A percentile compares a stretch with the other conserved stretches of the same genome.
Evolutionary conservation across 345 rosid species (phyloP).

Genomic region (Rhizophora mangle): DNA sequence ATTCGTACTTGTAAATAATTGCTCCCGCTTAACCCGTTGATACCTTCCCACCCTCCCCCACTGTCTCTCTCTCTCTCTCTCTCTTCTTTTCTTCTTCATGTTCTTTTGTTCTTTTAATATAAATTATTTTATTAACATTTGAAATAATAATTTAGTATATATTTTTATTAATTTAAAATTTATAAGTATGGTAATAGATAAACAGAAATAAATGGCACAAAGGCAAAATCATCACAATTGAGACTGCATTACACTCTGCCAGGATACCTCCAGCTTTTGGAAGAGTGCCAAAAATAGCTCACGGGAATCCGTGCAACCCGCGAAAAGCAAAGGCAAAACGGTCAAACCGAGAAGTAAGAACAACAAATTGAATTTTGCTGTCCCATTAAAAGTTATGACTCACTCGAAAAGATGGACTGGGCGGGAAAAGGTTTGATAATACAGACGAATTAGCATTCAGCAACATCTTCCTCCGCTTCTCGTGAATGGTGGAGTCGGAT

Average conservation of each 20-base stretch:
- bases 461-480: constrained; percentile 1
- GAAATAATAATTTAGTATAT: too few relatives aligned
- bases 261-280: too few relatives aligned
- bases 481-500: constrained; percentile 6
- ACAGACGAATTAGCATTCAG: constrained; percentile 31
- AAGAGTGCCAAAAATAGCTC: neutral
- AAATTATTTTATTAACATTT: too few relatives aligned
- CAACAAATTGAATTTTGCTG: neutral
- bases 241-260: neutral
- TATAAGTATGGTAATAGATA: too few relatives aligned
- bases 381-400: neutral
- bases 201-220: too few relatives aligned
- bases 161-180: too few relatives aligned
- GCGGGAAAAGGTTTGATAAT: neutral
- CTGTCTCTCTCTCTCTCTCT: too few relatives aligned
- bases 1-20: constrained; percentile 28
- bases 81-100: too few relatives aligned
- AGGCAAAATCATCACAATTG: neutral
- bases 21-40: constrained; percentile 24
- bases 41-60: neutral
- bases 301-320: neutral
- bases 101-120: too few relatives aligned
- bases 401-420: neutral
- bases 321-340: too few relatives aligned
- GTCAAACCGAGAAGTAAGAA: neutral